Base-by-base conservation (phyloP, 1,284 basidiomycete species). In the Bondarzewia mesenterica region DNA sequence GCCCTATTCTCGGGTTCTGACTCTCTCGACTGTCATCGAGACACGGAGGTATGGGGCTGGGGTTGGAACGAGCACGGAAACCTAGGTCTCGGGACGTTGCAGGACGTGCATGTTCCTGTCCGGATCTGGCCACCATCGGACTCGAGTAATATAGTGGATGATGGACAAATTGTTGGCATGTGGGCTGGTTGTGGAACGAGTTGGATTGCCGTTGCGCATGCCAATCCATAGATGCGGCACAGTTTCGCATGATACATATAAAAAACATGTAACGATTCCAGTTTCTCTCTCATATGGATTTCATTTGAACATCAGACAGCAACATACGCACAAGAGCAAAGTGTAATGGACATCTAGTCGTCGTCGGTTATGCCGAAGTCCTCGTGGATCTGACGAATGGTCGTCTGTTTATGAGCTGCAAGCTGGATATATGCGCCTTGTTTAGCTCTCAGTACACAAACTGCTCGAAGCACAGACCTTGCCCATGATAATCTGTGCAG, bases 31-130 rank as follows among this genome's bases (percentile, higher is more conserved):
- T n/a, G 10, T 4, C 4, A 8, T 7, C 1, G 56, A 3, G 71
- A 71, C 49, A 57, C 55, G 4, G 75, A 78, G 52, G 75, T 93
- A 1, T 87, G 78, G 76, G 85, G 79, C 0, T 94, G 92, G 85
- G 93, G 93, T 0, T 95, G 93, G 93, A 96, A 95, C 63, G 93
- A 96, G 63, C 93, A 95, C 61, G 93, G 93, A 10, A 96, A 94
- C 63, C 71, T 95, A 14, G 91, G 87, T 0, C 59, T 79, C 22
- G 84, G 82, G 0, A 69, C 74, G 45, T 76, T 74, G 4, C 64
- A 72, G 4, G 82, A 89, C 55, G 63, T 74, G 8, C 60, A 67
- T 35, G 37, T 65, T 18, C 80, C 81, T 12, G 55, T 64, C 2
- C 71, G 68, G 47, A 58, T 86, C n/a, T 86, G 80, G 78, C 75